Evolutionary conservation across 164 flowering plant species (phyloP), one percentile per base, ranked within the genome.

Genomic region (Dillenia suffruticosa): DNA sequence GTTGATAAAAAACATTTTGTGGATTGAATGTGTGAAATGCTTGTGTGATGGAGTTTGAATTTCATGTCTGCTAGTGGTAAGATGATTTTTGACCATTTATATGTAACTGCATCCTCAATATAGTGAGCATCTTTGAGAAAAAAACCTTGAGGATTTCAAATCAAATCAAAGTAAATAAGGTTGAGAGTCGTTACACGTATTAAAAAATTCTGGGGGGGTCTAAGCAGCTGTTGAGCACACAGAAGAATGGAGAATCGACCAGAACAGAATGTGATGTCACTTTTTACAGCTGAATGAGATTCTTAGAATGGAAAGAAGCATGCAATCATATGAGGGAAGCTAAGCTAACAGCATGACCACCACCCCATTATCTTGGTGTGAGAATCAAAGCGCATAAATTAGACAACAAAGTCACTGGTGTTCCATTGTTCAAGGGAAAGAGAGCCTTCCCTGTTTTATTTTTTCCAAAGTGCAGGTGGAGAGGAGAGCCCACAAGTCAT

Each of bases 401-500:
- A 8, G 17, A 14, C 54, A 17, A n/a, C 16, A 51, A n/a, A n/a
- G 9, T n/a, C 54, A 51, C 13, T 9, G 14, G 14, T 50, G 15
- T 50, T 12, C 15, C 53, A 50, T 51, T 13, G 14, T 2, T 50
- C 17, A 14, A 51, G 17, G 16, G 15, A 17, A 17, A 12, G 14
- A 32, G 40, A 32, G 40, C 40, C 40, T 4, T 32, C 7, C 5
- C 40, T 32, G 7, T 32, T 32, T 5, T 32, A 32, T 32, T 32
- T 32, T 32, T 32, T 32, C 40, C 40, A 32, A 32, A 32, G 40
- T 32, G 40, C 7, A 32, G 40, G 40, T 56, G 51, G 51, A 60
- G 24, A 56, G 52, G 17, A 58, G 75, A 52, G 62, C 68, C 74
- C 76, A 55, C 63, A 58, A 19, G 69, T 66, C 54, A 55, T 62